Percentiles rank a stretch among this genome's conserved stretches.
phyloP scores from a whole-genome alignment of 345 rosid species.

The Salix viminalis region DNA sequence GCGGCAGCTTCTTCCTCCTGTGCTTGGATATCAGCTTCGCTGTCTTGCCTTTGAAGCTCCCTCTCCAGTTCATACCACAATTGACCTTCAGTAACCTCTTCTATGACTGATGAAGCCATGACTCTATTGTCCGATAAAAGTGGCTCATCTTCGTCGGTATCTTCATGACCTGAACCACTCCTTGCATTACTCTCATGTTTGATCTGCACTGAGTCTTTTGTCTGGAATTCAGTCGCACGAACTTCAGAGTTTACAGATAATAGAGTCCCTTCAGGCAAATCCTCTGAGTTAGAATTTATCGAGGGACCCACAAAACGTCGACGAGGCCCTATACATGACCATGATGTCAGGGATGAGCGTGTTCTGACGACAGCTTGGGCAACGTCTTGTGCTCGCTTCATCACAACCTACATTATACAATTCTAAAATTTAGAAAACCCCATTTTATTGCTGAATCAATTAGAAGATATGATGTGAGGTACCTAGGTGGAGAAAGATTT shows the following conservation, averaged over 20 bases:
- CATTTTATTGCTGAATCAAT: not conserved
- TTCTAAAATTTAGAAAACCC: not conserved
- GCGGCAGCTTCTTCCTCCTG: constrained; percentile 77
- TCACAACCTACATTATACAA: constrained; percentile 54
- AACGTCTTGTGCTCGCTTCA: constrained; percentile 84
- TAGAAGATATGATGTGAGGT: not conserved
- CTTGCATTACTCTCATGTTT: constrained; percentile 32
- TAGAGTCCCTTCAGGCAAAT: constrained; percentile 44
- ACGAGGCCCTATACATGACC: constrained; percentile 95
- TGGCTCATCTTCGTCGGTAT: constrained; percentile 67
- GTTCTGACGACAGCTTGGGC: constrained; percentile 87
- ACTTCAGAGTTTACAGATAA: constrained; percentile 44
- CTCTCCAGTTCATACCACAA: constrained; percentile 84
- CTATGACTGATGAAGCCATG: constrained; percentile 36
- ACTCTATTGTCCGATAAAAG: constrained; percentile 39
- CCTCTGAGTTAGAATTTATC: constrained; percentile 40
- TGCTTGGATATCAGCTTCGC: constrained; percentile 46
- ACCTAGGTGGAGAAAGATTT: too few relatives aligned
- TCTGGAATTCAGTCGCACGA: constrained; percentile 27
- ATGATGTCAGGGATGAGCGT: constrained; percentile 68
- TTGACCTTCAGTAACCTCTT: constrained; percentile 61
- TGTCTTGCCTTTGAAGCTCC: constrained; percentile 68
- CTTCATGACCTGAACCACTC: constrained; percentile 47
- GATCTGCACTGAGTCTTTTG: constrained; percentile 26
- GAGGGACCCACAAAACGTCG: constrained; percentile 50